Conservation (phyloP, 106 monocot genomes). For the Dendrobium chrysotoxum region DNA sequence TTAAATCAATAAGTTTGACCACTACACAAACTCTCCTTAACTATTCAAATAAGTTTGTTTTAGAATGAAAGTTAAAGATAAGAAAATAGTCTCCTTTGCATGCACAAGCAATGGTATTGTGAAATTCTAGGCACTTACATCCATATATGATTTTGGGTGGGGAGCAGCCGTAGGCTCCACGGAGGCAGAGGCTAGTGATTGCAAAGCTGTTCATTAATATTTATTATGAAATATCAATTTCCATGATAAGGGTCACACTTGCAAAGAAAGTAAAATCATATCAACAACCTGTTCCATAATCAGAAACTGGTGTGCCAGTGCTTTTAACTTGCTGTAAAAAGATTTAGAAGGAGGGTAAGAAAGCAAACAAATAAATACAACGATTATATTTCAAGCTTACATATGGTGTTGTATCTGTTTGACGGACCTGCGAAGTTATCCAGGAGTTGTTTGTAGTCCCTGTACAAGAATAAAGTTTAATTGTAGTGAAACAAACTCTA, state of each 20-base stretch:
- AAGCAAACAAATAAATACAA: neutral
- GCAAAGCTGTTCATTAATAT: slow-evolving; percentile 26
- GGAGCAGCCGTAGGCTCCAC: slow-evolving; percentile 34
- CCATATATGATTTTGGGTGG: slow-evolving; percentile 54
- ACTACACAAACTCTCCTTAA: too few species aligned
- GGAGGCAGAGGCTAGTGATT: slow-evolving; percentile 34
- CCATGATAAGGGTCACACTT: too few species aligned
- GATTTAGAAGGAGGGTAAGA: neutral
- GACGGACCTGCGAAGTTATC: slow-evolving; percentile 2
- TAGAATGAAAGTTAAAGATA: too few species aligned
- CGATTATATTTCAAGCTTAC: neutral
- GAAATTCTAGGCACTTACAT: slow-evolving; percentile 21
- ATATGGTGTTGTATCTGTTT: neutral
- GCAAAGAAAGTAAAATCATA: too few species aligned
- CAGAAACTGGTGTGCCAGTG: slow-evolving; percentile 28
- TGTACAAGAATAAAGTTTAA: neutral
- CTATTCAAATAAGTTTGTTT: too few species aligned
- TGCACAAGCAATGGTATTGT: too few species aligned
- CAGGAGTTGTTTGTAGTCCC: slow-evolving; percentile 12
- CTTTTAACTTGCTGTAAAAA: slow-evolving; percentile 39
- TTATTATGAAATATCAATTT: neutral
- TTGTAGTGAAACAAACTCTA: too few species aligned
- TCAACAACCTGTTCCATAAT: slow-evolving; percentile 30
- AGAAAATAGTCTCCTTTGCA: too few species aligned
- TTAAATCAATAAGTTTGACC: too few species aligned